These are phyloP conservation scores for Sugiyamaella novakii DNA, from an alignment of 1,139 yeast genomes.

Conservation along the genomic window DNA sequence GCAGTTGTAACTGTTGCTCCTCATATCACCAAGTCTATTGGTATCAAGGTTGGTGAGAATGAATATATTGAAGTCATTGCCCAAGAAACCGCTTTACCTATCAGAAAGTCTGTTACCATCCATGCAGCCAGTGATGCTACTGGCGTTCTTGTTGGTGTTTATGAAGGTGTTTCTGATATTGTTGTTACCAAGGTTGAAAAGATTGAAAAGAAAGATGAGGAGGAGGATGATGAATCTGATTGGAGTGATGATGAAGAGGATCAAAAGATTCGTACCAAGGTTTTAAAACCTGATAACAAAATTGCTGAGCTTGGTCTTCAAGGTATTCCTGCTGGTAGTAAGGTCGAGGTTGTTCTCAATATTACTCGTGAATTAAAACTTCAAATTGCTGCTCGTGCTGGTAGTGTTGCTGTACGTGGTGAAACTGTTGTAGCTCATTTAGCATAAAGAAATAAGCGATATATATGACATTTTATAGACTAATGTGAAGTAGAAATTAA, in stretches of 20 bases:
- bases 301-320: conserved; percentile 79
- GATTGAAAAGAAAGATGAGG: conserved; percentile 52
- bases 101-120: conserved; percentile 72
- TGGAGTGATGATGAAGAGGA: conserved; percentile 67
- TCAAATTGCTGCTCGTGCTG: conserved; percentile 84
- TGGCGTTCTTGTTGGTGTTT: conserved; percentile 68
- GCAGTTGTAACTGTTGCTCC: conserved; percentile 89
- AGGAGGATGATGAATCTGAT: conserved; percentile 62
- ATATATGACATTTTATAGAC: conserved; percentile 10
- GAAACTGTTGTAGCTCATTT: conserved; percentile 31
- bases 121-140: conserved; percentile 54
- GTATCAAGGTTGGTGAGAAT: conserved; percentile 58
- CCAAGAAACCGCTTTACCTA: conserved; percentile 89
- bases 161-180: conserved; percentile 81
- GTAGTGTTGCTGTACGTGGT: conserved; percentile 47
- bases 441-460: conserved; percentile 14
- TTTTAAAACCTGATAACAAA: conserved; percentile 70
- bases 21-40: conserved; percentile 82
- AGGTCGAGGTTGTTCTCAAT: conserved; percentile 79
- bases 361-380: conserved; percentile 82
- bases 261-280: conserved; percentile 71
- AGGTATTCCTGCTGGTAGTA: conserved; percentile 66
- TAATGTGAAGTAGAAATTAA: too few relatives aligned
- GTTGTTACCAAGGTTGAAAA: conserved; percentile 78
- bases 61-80: conserved; percentile 73